Evolutionary conservation across 441 rosid genomes (phyloP), one percentile per base, ranked within the genome.

Genomic region (Flueggea neowawraea): DNA sequence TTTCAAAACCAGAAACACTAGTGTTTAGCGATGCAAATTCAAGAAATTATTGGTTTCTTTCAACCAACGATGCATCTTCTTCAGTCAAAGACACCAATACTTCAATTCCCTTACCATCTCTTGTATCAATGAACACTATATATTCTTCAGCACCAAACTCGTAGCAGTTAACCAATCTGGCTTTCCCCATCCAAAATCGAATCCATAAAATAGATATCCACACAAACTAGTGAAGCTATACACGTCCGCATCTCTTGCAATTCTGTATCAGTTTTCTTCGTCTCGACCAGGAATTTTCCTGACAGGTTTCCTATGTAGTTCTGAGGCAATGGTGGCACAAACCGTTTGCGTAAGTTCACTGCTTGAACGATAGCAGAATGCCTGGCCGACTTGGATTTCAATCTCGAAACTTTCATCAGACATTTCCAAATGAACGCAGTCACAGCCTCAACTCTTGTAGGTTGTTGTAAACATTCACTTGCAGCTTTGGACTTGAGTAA

Each of bases 381-480:
- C 39, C 55, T 66, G 0, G 41, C 3, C 49, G 12, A 7, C 0
- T 54, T 63, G 6, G 10, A 15, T 45, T 17, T 75, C 16, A 68
- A 53, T 12, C 69, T 67, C 16, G 66, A 57, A 10, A 76, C 60
- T 0, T 22, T 60, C 31, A 16, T 60, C 2, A 28, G 31, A 62
- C 67, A 61, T 53, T 69, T 75, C 83, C 78, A 79, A 0, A 84
- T 22, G 6, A 79, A 63, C 12, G 80, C 69, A 5, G 64, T 50
- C 8, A 77, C 74, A 3, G 67, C 79, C 68, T 84, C 86, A 0
- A 79, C 78, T 1, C 78, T 56, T 0, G 78, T 71, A 57, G 84
- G 86, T 1, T 47, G 4, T 1, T 56, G 65, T n/a, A 64, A 64
- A 0, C 5, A 16, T 56, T 54, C 5, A 8, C 71, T 64, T 16